These are phyloP conservation scores for Oleoguttula mirabilis DNA, from an alignment of 495 filamentous ascomycete genomes.

Conservation along the genomic window DNA sequence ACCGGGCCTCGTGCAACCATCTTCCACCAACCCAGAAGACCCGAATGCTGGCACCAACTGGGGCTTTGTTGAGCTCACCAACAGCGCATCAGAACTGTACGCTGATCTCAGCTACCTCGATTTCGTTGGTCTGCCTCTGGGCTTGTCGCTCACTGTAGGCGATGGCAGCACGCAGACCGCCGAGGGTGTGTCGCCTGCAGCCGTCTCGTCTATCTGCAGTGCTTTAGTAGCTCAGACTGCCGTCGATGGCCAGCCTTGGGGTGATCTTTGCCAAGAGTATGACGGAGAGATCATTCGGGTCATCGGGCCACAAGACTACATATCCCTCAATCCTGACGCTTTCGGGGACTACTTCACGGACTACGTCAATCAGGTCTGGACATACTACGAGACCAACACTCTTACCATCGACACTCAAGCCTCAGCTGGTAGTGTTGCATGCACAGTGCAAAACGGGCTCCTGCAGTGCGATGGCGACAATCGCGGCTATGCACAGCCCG, in stretches of 20 bases:
- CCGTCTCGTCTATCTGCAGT: slow-evolving; percentile 30
- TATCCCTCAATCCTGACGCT: slow-evolving; percentile 22
- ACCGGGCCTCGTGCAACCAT: slow-evolving; percentile 32
- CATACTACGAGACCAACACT: slow-evolving; percentile 17
- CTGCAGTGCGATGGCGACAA: slow-evolving; percentile 31
- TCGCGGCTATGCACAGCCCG: slow-evolving; percentile 32
- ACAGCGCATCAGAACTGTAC: slow-evolving; percentile 30
- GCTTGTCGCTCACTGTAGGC: slow-evolving; percentile 29
- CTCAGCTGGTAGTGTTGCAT: slow-evolving; percentile 29
- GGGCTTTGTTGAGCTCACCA: slow-evolving; percentile 38
- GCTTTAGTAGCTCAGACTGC: slow-evolving; percentile 27
- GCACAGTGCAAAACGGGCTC: slow-evolving; percentile 25
- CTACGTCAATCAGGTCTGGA: slow-evolving; percentile 36
- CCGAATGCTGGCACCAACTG: slow-evolving; percentile 34
- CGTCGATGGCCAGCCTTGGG: slow-evolving; percentile 32
- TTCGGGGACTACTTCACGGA: slow-evolving; percentile 30
- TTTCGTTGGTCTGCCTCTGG: slow-evolving; percentile 35
- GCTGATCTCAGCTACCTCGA: slow-evolving; percentile 39
- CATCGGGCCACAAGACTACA: slow-evolving; percentile 30
- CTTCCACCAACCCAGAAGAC: slow-evolving; percentile 33
- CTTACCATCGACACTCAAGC: slow-evolving; percentile 34
- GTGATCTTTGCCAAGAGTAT: slow-evolving; percentile 26
- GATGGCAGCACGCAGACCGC: slow-evolving; percentile 27
- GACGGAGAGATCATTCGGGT: slow-evolving; percentile 31
- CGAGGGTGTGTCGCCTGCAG: slow-evolving; percentile 25